Percentiles rank a stretch among this genome's conserved stretches.
phyloP scores from a whole-genome alignment of 2,329 filamentous ascomycete genomes.

The Macroventuria anomochaeta region DNA sequence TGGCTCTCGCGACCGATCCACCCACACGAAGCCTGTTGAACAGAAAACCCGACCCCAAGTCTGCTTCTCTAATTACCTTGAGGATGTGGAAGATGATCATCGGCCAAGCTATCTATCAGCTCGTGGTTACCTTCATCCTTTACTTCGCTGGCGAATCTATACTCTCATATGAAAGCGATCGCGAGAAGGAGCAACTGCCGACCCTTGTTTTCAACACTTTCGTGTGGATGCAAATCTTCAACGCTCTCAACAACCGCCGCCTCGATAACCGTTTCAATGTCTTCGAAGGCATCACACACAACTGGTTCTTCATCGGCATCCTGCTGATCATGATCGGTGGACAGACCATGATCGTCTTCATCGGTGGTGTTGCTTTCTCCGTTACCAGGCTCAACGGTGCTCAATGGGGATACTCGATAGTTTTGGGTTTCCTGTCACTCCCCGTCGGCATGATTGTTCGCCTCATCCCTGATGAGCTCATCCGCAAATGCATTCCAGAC shows the following conservation, averaged over 20 bases:
- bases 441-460: constrained; percentile 83
- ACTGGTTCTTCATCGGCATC: constrained; percentile 89
- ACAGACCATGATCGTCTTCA: constrained; percentile 87
- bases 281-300: constrained; percentile 83
- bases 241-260: constrained; percentile 95
- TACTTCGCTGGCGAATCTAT: constrained; percentile 75
- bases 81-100: constrained; percentile 99
- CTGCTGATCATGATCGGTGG: constrained; percentile 86
- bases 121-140: constrained; percentile 77
- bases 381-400: constrained; percentile 72
- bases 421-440: constrained; percentile 83
- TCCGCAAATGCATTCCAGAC: constrained; percentile 54
- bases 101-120: constrained; percentile 88
- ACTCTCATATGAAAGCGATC: constrained; percentile 61
- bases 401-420: constrained; percentile 87
- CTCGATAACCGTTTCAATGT: constrained; percentile 96
- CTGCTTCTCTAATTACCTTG: constrained; percentile 77
- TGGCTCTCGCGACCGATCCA: constrained; percentile 89
- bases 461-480: constrained; percentile 75
- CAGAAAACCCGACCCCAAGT: constrained; percentile 78
- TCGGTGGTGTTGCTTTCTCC: constrained; percentile 81
- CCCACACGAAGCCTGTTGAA: constrained; percentile 81
- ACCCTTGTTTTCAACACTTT: constrained; percentile 97
- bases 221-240: constrained; percentile 99
- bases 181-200: constrained; percentile 61